phyloP scores from a whole-genome alignment of 371 early-diverging fungal genomes.

The Zychaea mexicana region DNA sequence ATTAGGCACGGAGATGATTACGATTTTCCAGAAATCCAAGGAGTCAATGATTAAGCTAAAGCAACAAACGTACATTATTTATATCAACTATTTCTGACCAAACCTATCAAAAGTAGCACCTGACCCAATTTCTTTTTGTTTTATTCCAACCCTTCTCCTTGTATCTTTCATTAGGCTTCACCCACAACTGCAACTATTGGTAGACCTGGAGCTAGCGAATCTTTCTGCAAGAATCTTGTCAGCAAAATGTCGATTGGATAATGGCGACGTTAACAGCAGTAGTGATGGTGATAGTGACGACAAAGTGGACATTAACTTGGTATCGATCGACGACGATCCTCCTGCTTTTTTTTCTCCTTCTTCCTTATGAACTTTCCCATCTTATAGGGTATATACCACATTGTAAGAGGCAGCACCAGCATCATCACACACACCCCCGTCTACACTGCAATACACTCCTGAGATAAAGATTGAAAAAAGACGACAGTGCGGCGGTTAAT shows the following conservation, averaged over 20 bases:
- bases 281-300: neutral
- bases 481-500: neutral
- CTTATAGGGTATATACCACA: too few relatives aligned
- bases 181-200: neutral
- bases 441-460: neutral
- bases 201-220: neutral
- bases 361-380: too few relatives aligned
- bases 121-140: too few relatives aligned
- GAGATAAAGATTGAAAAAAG: neutral
- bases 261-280: neutral
- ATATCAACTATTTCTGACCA: too few relatives aligned
- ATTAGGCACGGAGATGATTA: neutral
- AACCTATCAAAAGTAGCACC: neutral
- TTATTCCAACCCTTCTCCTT: neutral
- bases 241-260: neutral
- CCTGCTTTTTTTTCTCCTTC: neutral
- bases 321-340: neutral
- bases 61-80: neutral
- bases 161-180: neutral
- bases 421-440: neutral
- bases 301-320: neutral
- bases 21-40: slow-evolving; percentile 6
- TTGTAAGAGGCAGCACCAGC: too few relatives aligned
- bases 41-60: slow-evolving; percentile 3
- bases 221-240: neutral